Percentiles rank a stretch among this genome's conserved stretches.
Evolutionary conservation across 768 basidiomycete species (phyloP).

Genomic region (Phlegmacium glaucopus): DNA sequence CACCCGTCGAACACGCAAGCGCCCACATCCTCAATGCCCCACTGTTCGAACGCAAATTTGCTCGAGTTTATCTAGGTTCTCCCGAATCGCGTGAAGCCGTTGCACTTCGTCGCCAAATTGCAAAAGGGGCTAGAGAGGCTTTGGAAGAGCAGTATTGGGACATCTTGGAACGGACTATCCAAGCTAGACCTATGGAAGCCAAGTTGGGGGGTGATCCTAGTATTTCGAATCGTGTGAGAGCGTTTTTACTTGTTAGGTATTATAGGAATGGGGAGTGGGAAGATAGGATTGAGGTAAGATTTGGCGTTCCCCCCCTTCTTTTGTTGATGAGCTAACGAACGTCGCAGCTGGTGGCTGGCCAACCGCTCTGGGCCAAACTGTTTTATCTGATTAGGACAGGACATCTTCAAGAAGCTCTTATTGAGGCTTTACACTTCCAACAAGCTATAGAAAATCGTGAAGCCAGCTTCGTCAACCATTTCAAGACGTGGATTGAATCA

Average conservation of each 20-base stretch:
- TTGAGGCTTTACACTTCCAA: constrained; percentile 68
- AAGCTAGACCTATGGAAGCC: constrained; percentile 80
- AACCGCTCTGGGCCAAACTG: constrained; percentile 91
- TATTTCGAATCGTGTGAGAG: constrained; percentile 83
- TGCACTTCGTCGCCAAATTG: constrained; percentile 68
- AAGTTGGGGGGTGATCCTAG: constrained; percentile 89
- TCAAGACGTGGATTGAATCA: constrained; percentile 81
- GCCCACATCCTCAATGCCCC: constrained; percentile 83
- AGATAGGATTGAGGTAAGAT: constrained; percentile 77
- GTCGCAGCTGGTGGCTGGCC: constrained; percentile 72
- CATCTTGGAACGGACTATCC: constrained; percentile 77
- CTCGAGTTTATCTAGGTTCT: constrained; percentile 70
- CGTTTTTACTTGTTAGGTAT: constrained; percentile 79
- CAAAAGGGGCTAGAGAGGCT: constrained; percentile 72
- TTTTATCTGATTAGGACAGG: constrained; percentile 91
- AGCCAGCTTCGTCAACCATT: constrained; percentile 75
- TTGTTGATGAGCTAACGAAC: constrained; percentile 1
- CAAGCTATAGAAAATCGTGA: constrained; percentile 74
- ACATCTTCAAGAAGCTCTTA: constrained; percentile 74
- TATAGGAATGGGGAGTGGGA: constrained; percentile 85
- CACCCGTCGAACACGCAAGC: constrained; percentile 73
- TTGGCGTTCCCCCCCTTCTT: neutral
- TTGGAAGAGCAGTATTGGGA: constrained; percentile 90
- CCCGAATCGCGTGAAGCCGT: constrained; percentile 63
- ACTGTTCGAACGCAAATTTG: constrained; percentile 79